Evolutionary conservation across 345 rosid species (phyloP).

Genomic region (Erysimum cheiranthoides): DNA sequence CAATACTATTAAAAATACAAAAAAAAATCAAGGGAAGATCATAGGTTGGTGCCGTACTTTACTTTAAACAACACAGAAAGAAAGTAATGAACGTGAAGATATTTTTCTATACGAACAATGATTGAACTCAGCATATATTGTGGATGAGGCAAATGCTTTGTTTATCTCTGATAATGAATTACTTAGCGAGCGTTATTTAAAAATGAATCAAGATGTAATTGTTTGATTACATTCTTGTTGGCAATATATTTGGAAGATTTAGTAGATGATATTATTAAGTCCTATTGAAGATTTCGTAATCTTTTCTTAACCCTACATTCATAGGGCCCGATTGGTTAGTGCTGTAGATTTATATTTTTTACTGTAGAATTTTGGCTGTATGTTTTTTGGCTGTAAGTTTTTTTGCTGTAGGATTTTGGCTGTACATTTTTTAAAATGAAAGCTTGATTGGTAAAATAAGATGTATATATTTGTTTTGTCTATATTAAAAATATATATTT

Average conservation of each 20-base stretch:
- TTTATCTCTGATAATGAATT: slow-evolving; percentile 20
- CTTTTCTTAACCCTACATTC: slow-evolving; percentile 24
- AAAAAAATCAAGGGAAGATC: slow-evolving; percentile 26
- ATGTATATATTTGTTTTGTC: no score
- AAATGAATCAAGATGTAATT: background rate
- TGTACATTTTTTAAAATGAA: no score
- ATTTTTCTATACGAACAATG: slow-evolving; percentile 11
- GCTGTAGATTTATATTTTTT: no score
- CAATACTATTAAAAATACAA: slow-evolving; percentile 5
- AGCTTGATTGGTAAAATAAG: no score
- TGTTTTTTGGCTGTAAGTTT: no score
- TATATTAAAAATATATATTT: no score
- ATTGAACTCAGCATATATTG: slow-evolving; percentile 14
- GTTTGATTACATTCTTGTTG: slow-evolving; percentile 19
- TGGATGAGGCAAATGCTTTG: background rate
- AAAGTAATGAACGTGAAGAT: background rate
- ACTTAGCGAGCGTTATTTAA: background rate
- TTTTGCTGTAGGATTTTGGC: no score
- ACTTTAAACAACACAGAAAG: background rate
- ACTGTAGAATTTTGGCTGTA: no score
- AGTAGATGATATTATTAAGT: slow-evolving; percentile 5
- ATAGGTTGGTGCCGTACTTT: slow-evolving; percentile 26
- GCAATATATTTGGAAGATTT: slow-evolving; percentile 22
- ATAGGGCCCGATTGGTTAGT: no score
- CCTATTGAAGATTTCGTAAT: slow-evolving; percentile 33